Percentiles rank a stretch among this genome's conserved stretches.
These are phyloP conservation scores for Berberis vulgaris DNA, from an alignment of 164 flowering plant genomes.

Conservation along the genomic window DNA sequence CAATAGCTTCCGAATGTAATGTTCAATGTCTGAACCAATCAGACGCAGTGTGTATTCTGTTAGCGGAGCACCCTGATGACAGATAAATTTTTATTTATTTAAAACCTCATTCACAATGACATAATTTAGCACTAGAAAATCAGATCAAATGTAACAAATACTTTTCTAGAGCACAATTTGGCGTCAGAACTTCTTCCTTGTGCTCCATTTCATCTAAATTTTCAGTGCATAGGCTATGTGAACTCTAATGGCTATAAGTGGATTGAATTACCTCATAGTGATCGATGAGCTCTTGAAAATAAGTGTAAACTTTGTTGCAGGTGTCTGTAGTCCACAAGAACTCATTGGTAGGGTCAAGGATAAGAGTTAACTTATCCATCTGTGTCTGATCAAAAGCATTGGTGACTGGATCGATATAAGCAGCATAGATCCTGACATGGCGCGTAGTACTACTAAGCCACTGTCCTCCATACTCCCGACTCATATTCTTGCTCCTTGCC, in stretches of 20 bases:
- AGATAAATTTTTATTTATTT: background rate
- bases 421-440: slow-evolving; percentile 79
- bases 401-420: slow-evolving; percentile 76
- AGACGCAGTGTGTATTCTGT: slow-evolving; percentile 61
- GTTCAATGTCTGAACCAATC: slow-evolving; percentile 64
- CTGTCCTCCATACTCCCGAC: slow-evolving; percentile 65
- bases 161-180: too few species aligned
- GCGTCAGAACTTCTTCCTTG: too few species aligned
- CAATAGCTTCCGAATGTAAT: slow-evolving; percentile 75
- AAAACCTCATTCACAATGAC: background rate
- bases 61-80: slow-evolving; percentile 67
- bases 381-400: slow-evolving; percentile 81
- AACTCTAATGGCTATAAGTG: background rate
- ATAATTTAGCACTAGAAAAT: too few species aligned
- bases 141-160: background rate
- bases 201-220: background rate
- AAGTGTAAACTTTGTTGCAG: slow-evolving; percentile 55
- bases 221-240: background rate
- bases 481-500: slow-evolving; percentile 59
- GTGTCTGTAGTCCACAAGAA: slow-evolving; percentile 79
- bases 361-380: slow-evolving; percentile 80
- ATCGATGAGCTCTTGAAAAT: slow-evolving; percentile 87
- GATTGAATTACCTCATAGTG: slow-evolving; percentile 65
- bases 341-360: slow-evolving; percentile 77
- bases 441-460: slow-evolving; percentile 77